Conservation (phyloP, 768 basidiomycete genomes). For the Termitomyces sp. region DNA sequence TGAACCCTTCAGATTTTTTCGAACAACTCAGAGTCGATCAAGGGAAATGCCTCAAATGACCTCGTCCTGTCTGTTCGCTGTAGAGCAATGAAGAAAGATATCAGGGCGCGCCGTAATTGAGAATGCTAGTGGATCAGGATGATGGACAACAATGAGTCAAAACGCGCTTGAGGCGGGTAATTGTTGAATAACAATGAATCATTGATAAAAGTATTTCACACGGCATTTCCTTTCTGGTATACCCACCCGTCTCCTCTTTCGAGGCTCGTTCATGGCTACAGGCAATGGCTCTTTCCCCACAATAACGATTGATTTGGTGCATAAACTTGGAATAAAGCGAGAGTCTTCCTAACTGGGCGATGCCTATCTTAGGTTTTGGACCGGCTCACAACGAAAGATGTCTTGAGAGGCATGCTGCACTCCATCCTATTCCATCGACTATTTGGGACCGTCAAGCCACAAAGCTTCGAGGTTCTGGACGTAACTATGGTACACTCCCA, state of each 20-base stretch:
- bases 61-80: no score
- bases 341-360: constrained; percentile 3
- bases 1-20: no score
- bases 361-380: constrained; percentile 54
- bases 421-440: constrained; percentile 79
- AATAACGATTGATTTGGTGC: constrained; percentile 14
- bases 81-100: no score
- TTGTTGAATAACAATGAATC: no score
- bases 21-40: no score
- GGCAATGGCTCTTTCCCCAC: constrained; percentile 8
- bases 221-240: not conserved
- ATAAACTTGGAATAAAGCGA: not conserved
- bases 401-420: constrained; percentile 72
- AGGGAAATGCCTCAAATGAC: no score
- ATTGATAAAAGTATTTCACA: not conserved
- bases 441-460: constrained; percentile 74
- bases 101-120: no score
- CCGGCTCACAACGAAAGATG: constrained; percentile 66
- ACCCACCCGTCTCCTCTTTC: not conserved
- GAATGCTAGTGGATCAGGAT: no score
- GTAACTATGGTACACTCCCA: constrained; percentile 65
- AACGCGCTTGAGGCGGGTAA: not conserved
- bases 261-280: constrained; percentile 7
- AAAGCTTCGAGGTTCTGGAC: constrained; percentile 74
- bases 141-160: not conserved